Evolutionary conservation across 371 early-diverging fungal species (phyloP), one percentile per base, ranked within the genome.

Genomic region (Coemansia linderi): DNA sequence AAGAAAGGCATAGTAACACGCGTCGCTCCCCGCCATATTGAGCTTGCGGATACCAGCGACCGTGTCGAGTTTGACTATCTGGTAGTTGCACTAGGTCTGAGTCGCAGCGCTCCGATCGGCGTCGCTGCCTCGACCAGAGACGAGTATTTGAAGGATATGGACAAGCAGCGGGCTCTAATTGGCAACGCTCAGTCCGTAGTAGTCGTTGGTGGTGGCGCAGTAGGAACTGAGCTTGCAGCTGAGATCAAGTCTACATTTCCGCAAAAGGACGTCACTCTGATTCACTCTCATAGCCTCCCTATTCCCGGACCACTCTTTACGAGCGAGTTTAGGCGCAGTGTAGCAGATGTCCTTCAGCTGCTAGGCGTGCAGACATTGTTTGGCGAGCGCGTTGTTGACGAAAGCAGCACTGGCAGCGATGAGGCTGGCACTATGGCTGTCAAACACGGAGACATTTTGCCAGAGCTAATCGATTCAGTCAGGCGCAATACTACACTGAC

Each of bases 161-260:
- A 38, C n/a, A 63, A 43, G 24, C 69, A 75, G 41, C 66, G 64
- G 38, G n/a, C 13, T 10, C 33, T 48, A 0, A 65, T 73, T 38
- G 36, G 43, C 10, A 41, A 52, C 4, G 59, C 79, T 7, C 46
- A 69, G 22, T 69, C 70, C 1, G 79, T 88, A 15, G 78, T 88
- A 0, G 80, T 88, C 36, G 81, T 89, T 22, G 89, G 89, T 6
- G 88, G 86, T 4, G 89, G 89, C 10, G 81, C 88, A 2, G 87
- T 86, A 17, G 90, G 88, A 3, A 84, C 85, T 17, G 90, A 89
- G 66, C 80, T 87, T 31, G 87, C 85, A 0, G 84, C 83, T 1
- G 87, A 87, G 27, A 82, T 89, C 44, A 72, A 83, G 24, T 71
- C 74, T 29, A 71, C 81, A 29, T 83, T 74, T 54, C 84, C 85